Base-by-base conservation (phyloP, 2,329 filamentous ascomycete genomes). In the Claviceps sp. region DNA sequence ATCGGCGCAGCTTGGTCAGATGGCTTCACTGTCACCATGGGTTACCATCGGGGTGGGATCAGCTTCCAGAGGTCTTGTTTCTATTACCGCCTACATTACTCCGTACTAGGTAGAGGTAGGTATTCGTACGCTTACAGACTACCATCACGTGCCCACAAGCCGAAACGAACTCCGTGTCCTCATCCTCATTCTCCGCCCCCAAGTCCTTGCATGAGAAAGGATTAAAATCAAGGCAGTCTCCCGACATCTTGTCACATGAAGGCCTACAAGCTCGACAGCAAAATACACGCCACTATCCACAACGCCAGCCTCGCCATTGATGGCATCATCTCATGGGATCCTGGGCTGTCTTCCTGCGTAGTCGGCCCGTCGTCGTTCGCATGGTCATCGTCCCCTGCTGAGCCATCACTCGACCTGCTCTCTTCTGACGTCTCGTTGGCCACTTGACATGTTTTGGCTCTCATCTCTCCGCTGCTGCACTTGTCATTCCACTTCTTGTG, bases 371-470 rank as follows among this genome's bases (percentile, higher is more conserved):
- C 37, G 13, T 47, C 48, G 17, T n/a, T 40, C 36, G 23, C 37
- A 5, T 42, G 36, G 17, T 39, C 49, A 43, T 50, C 37, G 34
- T 54, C 50, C 23, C 50, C 52, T 5, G 61, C 56, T 34, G 57
- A 60, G 5, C 37, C 39, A 1, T 58, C 63, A 23, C 58, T 57
- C 2, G 55, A 58, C 40, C 54, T 60, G 17, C 58, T 57, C 42
- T 63, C 60, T 48, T 46, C 53, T 5, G 56, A 53, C 2, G 51
- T 56, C 20, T 55, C 55, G 36, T 60, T 51, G 1, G 57, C 56
- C 26, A 66, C 52, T n/a, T 37, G 36, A 49, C 65, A 68, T 7
- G 57, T 48, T n/a, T 57, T 43, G 22, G 42, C 50, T 34, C 50
- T 49, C n/a, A 17, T 34, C 13, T 44, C 36, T 23, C n/a, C 34